Evolutionary conservation across 345 rosid genomes (phyloP).

Genomic region (Iberis pinnata): DNA sequence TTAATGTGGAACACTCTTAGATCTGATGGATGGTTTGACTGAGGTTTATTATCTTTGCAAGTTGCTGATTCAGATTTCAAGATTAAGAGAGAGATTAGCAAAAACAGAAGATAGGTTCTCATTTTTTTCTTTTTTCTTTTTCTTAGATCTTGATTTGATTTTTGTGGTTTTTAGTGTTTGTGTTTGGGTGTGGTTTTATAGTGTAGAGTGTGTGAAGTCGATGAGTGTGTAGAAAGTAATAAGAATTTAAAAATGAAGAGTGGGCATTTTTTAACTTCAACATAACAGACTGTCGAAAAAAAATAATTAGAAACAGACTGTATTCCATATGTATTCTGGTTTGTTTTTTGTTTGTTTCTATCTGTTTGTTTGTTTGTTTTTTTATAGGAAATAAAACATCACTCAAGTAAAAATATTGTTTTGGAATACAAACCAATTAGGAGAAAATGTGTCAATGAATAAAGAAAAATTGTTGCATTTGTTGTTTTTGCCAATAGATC

Average conservation of each 20-base stretch:
- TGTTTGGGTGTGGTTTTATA: constrained; percentile 24
- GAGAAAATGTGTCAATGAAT: too few species aligned
- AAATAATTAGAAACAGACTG: constrained; percentile 43
- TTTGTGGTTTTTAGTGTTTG: constrained; percentile 3
- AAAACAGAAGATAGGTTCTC: constrained; percentile 26
- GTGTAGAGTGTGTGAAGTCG: constrained; percentile 13
- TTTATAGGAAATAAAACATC: too few species aligned
- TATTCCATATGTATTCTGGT: constrained; percentile 47
- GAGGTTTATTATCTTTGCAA: constrained; percentile 38
- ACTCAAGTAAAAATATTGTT: too few species aligned
- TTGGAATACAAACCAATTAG: too few species aligned
- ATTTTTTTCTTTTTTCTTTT: constrained; percentile 29
- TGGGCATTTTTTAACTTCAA: constrained; percentile 13
- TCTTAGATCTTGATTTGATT: constrained; percentile 30
- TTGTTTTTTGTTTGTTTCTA: constrained; percentile 7
- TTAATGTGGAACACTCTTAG: constrained; percentile 65
- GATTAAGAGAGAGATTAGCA: constrained; percentile 27
- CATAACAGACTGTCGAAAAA: too few species aligned
- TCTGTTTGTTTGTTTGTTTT: not conserved
- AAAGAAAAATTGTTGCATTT: too few species aligned
- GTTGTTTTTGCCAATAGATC: too few species aligned
- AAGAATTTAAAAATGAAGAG: constrained; percentile 14
- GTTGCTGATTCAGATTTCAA: constrained; percentile 31
- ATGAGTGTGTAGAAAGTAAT: constrained; percentile 20
- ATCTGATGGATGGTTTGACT: constrained; percentile 42